Evolutionary conservation across 163 green algal genomes (phyloP).

Genomic region (Scenedesmus sp.): DNA sequence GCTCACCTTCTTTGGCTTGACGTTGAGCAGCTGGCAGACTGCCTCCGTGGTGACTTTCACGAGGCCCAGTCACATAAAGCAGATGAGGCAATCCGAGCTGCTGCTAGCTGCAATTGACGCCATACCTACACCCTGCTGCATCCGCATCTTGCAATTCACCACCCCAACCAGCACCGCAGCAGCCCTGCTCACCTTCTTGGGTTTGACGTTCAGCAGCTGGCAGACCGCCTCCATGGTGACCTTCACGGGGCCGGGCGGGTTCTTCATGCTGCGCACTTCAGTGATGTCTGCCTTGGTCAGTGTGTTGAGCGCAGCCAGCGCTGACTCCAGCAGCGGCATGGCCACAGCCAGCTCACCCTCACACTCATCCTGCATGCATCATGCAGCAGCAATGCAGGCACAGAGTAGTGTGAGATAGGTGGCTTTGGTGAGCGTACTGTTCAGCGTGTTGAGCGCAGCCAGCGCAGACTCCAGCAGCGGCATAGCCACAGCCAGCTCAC

Average conservation of each 20-base stretch:
- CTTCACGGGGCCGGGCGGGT: slow-evolving; percentile 65
- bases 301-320: slow-evolving; percentile 79
- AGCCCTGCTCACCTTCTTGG: slow-evolving; percentile 64
- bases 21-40: slow-evolving; percentile 83
- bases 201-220: slow-evolving; percentile 80
- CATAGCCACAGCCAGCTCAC: slow-evolving; percentile 80
- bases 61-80: not conserved
- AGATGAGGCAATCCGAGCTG: not conserved
- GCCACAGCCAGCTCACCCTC: slow-evolving; percentile 79
- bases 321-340: slow-evolving; percentile 79
- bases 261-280: slow-evolving; percentile 81
- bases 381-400: slow-evolving; percentile 68
- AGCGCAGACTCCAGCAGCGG: slow-evolving; percentile 79
- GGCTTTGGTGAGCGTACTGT: slow-evolving; percentile 42
- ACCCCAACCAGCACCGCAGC: not conserved
- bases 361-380: slow-evolving; percentile 76
- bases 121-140: not conserved
- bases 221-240: slow-evolving; percentile 86
- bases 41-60: slow-evolving; percentile 84
- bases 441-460: slow-evolving; percentile 81
- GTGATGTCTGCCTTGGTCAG: slow-evolving; percentile 85
- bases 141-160: not conserved
- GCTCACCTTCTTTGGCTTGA: slow-evolving; percentile 32
- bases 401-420: slow-evolving; percentile 53
- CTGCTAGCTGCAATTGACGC: not conserved